Evolutionary conservation across 2,329 filamentous ascomycete genomes (phyloP), one percentile per base, ranked within the genome.

Genomic region (Talaromyces sp.): DNA sequence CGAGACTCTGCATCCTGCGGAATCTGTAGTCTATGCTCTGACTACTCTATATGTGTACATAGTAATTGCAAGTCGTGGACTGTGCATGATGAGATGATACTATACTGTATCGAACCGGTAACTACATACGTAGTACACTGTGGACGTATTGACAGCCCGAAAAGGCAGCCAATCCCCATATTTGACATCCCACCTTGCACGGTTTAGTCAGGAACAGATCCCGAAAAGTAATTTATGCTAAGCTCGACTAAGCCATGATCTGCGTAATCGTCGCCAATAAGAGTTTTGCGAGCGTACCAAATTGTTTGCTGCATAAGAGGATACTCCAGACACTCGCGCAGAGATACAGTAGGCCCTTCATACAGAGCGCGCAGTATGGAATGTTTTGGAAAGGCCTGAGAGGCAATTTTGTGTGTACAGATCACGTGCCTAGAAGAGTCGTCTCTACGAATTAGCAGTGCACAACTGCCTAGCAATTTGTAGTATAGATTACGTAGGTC

Each of bases 181-280:
- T 2, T 33, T 7, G 16, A 8, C 25, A 21, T 25, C 25, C 52
- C 52, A 28, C 52, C 33, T 5, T 18, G 16, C 12, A 46, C 39
- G 39, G 23, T 28, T n/a, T 60, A 60, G 58, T 39, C 58, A 60
- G 58, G 58, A 60, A 60, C 58, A 7, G 12, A 58, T 39, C 7
- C 57, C 56, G 56, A 40, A 44, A 14, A 48, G 40, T 44, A 33
- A 16, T 12, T 23, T 31, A 28, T 35, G 16, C 58, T 60, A 60
- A 39, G 1, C 58, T n/a, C 14, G 5, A 40, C 5, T n/a, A 8
- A 25, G 44, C 44, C 31, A 60, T 60, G 58, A 60, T 60, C 44
- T 48, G 58, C 58, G 23, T 35, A 12, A 9, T 25, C 44, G n/a
- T 28, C 48, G 33, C 44, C 58, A 39, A 48, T n/a, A n/a, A 18